phyloP scores from a whole-genome alignment of 768 basidiomycete species.

The Tulasnella sp. region DNA sequence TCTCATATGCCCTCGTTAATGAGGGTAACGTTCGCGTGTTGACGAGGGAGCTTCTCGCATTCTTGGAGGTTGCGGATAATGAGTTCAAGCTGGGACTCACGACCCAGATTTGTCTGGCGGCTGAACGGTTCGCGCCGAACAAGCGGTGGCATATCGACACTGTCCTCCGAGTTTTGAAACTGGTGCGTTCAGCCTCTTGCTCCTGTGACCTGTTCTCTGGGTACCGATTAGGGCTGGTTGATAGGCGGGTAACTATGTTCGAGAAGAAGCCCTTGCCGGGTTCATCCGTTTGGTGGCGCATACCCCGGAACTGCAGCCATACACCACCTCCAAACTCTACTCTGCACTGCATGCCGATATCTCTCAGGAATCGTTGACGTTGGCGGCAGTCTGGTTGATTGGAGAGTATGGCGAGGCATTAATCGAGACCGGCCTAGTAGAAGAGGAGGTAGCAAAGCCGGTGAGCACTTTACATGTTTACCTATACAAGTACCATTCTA shows the following conservation, averaged over 20 bases:
- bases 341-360: conserved; percentile 79
- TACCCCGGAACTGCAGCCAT: conserved; percentile 92
- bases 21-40: conserved; percentile 88
- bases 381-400: conserved; percentile 89
- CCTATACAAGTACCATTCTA: neutral
- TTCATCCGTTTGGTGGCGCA: conserved; percentile 95
- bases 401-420: conserved; percentile 93
- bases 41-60: conserved; percentile 84
- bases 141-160: conserved; percentile 99
- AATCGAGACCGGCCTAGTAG: conserved; percentile 72
- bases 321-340: conserved; percentile 87
- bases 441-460: conserved; percentile 58
- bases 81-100: conserved; percentile 99
- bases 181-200: too few relatives aligned
- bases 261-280: conserved; percentile 88
- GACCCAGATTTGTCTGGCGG: conserved; percentile 90
- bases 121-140: conserved; percentile 93
- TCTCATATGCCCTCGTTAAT: conserved; percentile 94
- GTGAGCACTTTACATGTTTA: too few relatives aligned
- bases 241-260: conserved; percentile 94
- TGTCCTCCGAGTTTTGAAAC: conserved; percentile 78
- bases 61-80: conserved; percentile 96
- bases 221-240: neutral
- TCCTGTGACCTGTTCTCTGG: neutral
- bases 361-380: conserved; percentile 90